Evolutionary conservation across 768 basidiomycete species (phyloP).

Genomic region (Candolleomyces aberdarensis): DNA sequence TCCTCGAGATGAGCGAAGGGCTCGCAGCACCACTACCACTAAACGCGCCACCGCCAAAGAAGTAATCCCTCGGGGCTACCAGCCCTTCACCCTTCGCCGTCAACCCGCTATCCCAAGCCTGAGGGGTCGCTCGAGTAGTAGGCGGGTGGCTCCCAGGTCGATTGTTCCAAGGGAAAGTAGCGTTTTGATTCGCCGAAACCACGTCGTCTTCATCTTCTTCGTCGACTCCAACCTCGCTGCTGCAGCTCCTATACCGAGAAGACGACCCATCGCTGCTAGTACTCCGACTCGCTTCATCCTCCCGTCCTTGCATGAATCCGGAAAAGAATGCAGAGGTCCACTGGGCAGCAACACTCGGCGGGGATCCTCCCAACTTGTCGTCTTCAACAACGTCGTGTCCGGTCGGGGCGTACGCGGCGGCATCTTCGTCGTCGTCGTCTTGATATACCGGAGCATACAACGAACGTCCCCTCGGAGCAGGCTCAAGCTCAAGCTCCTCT

Average conservation of each 20-base stretch:
- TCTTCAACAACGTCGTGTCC: conserved; percentile 4
- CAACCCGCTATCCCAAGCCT: conserved; percentile 1
- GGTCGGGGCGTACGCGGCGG: background rate
- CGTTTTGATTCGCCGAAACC: background rate
- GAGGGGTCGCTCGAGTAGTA: conserved; percentile 1
- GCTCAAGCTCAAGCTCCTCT: conserved; percentile 24
- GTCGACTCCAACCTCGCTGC: background rate
- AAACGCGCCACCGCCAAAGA: background rate
- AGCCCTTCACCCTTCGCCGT: background rate
- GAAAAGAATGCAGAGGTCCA: conserved; percentile 8
- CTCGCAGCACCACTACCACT: conserved; percentile 1
- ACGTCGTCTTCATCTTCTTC: background rate
- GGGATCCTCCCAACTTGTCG: background rate
- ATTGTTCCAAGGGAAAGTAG: background rate
- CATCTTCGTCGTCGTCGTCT: conserved; percentile 11
- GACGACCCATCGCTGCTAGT: background rate
- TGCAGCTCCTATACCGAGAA: background rate
- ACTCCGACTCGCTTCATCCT: background rate
- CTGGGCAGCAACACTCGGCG: background rate
- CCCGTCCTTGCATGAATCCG: background rate
- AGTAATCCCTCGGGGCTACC: background rate
- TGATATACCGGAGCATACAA: conserved; percentile 3
- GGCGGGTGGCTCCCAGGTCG: conserved; percentile 8
- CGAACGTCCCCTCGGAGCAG: conserved; percentile 9
- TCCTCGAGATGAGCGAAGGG: conserved; percentile 14